Percentiles rank a stretch among this genome's conserved stretches.
These are phyloP conservation scores for Oemleria cerasiformis DNA, from an alignment of 306 rosid species.

Conservation along the genomic window DNA sequence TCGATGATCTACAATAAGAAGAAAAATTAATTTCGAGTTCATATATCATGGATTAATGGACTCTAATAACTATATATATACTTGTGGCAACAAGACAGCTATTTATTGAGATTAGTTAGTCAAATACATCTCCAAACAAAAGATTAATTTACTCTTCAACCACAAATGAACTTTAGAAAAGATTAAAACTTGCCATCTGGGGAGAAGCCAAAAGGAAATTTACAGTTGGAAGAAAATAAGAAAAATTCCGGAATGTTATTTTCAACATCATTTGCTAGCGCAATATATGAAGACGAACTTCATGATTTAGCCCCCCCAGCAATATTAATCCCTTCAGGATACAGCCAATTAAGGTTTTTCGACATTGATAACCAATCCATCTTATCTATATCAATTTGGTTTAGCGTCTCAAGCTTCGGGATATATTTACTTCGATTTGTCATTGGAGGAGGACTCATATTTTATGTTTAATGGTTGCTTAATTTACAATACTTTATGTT, in stretches of 20 bases:
- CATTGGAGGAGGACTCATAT: too few relatives aligned
- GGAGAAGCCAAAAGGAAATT: too few relatives aligned
- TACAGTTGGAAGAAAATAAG: too few relatives aligned
- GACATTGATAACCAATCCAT: not conserved
- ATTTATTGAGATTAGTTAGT: not conserved
- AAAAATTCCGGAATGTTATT: too few relatives aligned
- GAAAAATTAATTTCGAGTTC: not conserved
- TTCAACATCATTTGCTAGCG: too few relatives aligned
- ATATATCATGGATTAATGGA: not conserved
- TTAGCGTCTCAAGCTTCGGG: not conserved
- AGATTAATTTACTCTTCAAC: not conserved
- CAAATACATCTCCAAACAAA: not conserved
- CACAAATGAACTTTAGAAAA: not conserved
- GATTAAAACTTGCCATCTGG: too few relatives aligned
- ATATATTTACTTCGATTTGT: not conserved
- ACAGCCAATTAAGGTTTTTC: not conserved
- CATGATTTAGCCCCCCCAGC: too few relatives aligned
- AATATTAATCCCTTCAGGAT: too few relatives aligned
- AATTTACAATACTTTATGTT: not conserved
- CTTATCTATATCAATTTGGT: too few relatives aligned
- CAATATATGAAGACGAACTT: too few relatives aligned
- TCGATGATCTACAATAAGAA: not conserved
- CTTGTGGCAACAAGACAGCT: not conserved
- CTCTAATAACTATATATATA: not conserved
- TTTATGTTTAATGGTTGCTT: not conserved